These are phyloP conservation scores for Thelonectria rubi DNA, from an alignment of 2,329 filamentous ascomycete species.

Conservation along the genomic window DNA sequence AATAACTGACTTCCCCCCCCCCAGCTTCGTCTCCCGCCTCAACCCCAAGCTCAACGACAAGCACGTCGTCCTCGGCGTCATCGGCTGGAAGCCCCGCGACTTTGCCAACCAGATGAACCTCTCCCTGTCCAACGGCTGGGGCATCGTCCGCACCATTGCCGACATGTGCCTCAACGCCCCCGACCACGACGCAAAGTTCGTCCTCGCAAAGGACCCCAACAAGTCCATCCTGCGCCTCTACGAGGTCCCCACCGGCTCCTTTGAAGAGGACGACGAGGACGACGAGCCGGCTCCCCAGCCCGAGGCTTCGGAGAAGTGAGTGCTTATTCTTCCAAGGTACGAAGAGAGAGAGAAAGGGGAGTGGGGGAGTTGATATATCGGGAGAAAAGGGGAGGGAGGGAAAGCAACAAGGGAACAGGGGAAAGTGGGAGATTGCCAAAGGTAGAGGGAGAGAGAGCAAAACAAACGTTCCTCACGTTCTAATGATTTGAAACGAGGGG, in stretches of 20 bases:
- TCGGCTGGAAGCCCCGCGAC: constrained; percentile 97
- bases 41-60: constrained; percentile 93
- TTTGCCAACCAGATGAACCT: constrained; percentile 99
- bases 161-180: constrained; percentile 87
- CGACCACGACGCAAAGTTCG: constrained; percentile 83
- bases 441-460: constrained; percentile 20
- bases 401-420: constrained; percentile 24
- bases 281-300: constrained; percentile 57
- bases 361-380: constrained; percentile 27
- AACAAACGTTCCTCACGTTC: constrained; percentile 35
- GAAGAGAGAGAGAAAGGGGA: constrained; percentile 13
- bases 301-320: constrained; percentile 30
- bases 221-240: constrained; percentile 95
- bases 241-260: constrained; percentile 85
- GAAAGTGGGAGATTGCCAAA: constrained; percentile 26
- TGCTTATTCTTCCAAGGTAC: background rate
- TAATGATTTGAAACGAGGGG: constrained; percentile 43
- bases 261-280: constrained; percentile 87
- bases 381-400: constrained; percentile 8
- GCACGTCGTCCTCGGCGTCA: constrained; percentile 93
- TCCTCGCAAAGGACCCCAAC: constrained; percentile 91
- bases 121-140: constrained; percentile 96
- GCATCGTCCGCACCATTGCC: constrained; percentile 96
- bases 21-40: constrained; percentile 90
- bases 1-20: constrained; percentile 28